Percentiles rank a stretch among this genome's conserved stretches.
These are phyloP conservation scores for Conticribra guillardii DNA, from an alignment of 108 stramenopile species.

Conservation along the genomic window DNA sequence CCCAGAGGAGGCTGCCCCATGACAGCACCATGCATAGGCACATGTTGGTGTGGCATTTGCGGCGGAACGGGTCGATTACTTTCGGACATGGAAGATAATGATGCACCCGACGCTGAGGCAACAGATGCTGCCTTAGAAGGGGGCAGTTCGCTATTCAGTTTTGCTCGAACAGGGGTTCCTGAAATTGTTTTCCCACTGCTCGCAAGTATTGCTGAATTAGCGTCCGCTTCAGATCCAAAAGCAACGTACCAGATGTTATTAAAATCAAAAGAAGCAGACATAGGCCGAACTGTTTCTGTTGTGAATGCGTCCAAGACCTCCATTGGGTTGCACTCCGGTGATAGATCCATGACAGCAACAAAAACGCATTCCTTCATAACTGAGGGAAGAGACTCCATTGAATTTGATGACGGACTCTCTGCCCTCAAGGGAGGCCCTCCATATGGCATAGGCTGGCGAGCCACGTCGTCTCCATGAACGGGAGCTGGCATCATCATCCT, in stretches of 20 bases:
- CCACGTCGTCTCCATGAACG: neutral
- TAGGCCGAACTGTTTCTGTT: constrained; percentile 24
- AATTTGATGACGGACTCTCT: constrained; percentile 35
- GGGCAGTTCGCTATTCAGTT: constrained; percentile 8
- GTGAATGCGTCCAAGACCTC: constrained; percentile 20
- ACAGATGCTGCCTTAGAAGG: constrained; percentile 26
- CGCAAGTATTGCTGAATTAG: constrained; percentile 14
- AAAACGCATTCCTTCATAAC: constrained; percentile 13
- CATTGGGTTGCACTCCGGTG: constrained; percentile 21
- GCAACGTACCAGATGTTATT: constrained; percentile 12
- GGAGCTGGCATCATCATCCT: constrained; percentile 2
- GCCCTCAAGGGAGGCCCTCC: constrained; percentile 4
- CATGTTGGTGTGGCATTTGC: constrained; percentile 11
- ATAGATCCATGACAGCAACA: constrained; percentile 18
- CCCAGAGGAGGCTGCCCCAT: constrained; percentile 1
- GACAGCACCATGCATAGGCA: neutral
- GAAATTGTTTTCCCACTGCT: constrained; percentile 19
- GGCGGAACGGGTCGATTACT: constrained; percentile 8
- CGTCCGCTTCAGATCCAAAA: constrained; percentile 21
- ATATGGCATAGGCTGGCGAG: constrained; percentile 2
- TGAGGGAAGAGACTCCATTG: constrained; percentile 41
- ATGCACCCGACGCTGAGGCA: constrained; percentile 26
- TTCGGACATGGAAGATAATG: constrained; percentile 45
- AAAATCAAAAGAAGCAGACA: constrained; percentile 19
- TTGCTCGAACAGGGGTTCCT: constrained; percentile 16